phyloP scores from a whole-genome alignment of 441 rosid species.

The Arabidopsis lyrata region DNA sequence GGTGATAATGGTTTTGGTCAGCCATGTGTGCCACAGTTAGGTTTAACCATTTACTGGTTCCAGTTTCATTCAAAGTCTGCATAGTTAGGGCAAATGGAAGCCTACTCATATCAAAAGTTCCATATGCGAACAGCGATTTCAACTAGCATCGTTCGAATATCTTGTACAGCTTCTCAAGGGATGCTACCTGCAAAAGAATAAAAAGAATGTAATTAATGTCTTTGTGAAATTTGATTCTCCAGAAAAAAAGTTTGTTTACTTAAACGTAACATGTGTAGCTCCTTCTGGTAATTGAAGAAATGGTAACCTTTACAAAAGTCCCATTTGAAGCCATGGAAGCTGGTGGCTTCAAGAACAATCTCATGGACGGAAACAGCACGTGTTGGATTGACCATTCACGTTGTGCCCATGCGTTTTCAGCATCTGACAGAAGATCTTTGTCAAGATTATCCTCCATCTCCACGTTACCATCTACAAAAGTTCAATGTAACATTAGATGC shows the following conservation, averaged over 20 bases:
- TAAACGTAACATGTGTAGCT: slow-evolving; percentile 7
- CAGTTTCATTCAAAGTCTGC: slow-evolving; percentile 5
- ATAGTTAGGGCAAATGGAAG: slow-evolving; percentile 21
- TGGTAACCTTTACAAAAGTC: slow-evolving; percentile 78
- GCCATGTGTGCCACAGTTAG: slow-evolving; percentile 13
- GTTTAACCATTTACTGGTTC: slow-evolving; percentile 23
- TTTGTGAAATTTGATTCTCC: slow-evolving; percentile 12
- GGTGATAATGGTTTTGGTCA: slow-evolving; percentile 12
- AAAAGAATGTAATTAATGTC: not conserved
- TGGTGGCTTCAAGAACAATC: slow-evolving; percentile 90
- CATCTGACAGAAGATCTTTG: slow-evolving; percentile 74
- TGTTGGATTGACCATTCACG: slow-evolving; percentile 99
- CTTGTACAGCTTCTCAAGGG: slow-evolving; percentile 93
- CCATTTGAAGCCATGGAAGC: slow-evolving; percentile 87
- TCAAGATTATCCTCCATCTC: slow-evolving; percentile 60
- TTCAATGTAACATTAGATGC: slow-evolving; percentile 28
- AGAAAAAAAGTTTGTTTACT: not conserved
- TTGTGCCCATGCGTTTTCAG: slow-evolving; percentile 90
- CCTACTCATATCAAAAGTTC: slow-evolving; percentile 27
- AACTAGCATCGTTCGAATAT: slow-evolving; percentile 89
- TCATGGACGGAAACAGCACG: slow-evolving; percentile 88
- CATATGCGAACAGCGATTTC: not conserved
- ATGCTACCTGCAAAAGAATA: slow-evolving; percentile 67
- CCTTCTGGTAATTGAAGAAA: slow-evolving; percentile 20
- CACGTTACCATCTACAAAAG: slow-evolving; percentile 50